Base-by-base conservation (phyloP, 805 yeast genomes). In the Pichia occidentalis region DNA sequence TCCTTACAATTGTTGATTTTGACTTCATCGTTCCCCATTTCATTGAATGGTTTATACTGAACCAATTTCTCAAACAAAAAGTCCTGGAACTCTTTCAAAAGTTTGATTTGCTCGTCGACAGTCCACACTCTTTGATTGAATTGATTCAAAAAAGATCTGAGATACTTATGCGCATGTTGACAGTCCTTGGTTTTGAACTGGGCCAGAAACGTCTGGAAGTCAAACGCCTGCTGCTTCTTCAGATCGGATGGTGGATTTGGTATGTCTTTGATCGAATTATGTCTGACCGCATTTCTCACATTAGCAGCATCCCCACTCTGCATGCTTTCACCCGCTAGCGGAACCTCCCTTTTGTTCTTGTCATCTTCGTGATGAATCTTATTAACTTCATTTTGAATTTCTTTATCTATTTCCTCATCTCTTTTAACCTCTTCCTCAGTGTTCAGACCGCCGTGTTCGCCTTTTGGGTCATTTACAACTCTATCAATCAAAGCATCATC, bases 81-180 rank as follows among this genome's bases (percentile, higher is more conserved):
- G 0, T 48, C 51, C 50, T 81, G 77, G 63, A 94, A 92, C 52
- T 94, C 96, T 23, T 60, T 64, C 1, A 88, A 68, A 21, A 88
- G 68, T 55, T 85, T 85, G 14, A 70, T 70, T 59, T 90, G 94
- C 57, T 92, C 97, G 5, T 71, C 67, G 1, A 80, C 72, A 0
- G 82, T 70, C 81, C 95, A 85, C 2, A 71, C 65, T 35, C 73
- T 75, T 44, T 78, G 73, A 34, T 73, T 66, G 48, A 90, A 92
- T 40, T 86, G 90, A 30, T 69, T 72, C 31, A 94, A 61, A 51
- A 92, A 94, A 2, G 95, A 85, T 50, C 81, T 77, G 28, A 88
- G 73, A 53, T 90, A 92, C 40, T 85, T 73, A 5, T 88, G 87
- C 25, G 87, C 72, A 0, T 97, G 97, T 41, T 85, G 95, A 5